Base-by-base conservation (phyloP, 208 protist genomes). In the Wallacemonas collosoma region DNA sequence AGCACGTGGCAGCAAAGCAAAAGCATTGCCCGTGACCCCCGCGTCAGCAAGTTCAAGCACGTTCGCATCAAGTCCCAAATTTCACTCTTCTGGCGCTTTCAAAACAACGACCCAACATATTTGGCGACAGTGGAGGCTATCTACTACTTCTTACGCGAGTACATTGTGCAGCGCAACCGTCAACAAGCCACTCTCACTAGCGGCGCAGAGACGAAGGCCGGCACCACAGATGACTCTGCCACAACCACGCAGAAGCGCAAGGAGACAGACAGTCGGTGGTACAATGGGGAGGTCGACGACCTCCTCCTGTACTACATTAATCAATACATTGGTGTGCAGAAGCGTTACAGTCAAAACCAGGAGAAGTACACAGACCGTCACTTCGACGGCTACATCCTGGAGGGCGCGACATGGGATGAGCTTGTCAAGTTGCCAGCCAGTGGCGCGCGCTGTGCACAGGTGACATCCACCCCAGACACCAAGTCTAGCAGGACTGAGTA, bases 81-180 rank as follows among this genome's bases (percentile, higher is more conserved):
- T 8, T 98, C 95, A 4, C 83, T 95, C 14, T 98, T 98, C 72
- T 98, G 97, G 96, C 83, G 97, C 7, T 98, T 95, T 65, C 93
- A 98, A 82, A 96, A 91, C 72, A 95, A 95, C 72, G 92, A 95
- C 65, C 88, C 91, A 9, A 86, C 86, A 12, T 95, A 94, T 75
- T 81, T 98, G 7, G 92, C 95, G 3, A 98, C 97, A 3, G 96
- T 98, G 26, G 97, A 98, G 81, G 96, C 96, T 7, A 98, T 98
- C 71, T 98, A 97, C 82, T 98, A 97, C 79, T 96, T 97, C 69
- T 79, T 97, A 48, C 81, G 87, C 14, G 91, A 98, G 72, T 98
- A 95, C 71, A 84, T 97, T 48, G 77, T 63, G 1, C 83, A 93
- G 26, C 77, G 77, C 39, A 93, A 89, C 73, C 80, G 80, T 47